Percentiles rank a stretch among this genome's conserved stretches.
These are phyloP conservation scores for Schizochytrium sp. DNA, from an alignment of 108 stramenopile species.

Conservation along the genomic window DNA sequence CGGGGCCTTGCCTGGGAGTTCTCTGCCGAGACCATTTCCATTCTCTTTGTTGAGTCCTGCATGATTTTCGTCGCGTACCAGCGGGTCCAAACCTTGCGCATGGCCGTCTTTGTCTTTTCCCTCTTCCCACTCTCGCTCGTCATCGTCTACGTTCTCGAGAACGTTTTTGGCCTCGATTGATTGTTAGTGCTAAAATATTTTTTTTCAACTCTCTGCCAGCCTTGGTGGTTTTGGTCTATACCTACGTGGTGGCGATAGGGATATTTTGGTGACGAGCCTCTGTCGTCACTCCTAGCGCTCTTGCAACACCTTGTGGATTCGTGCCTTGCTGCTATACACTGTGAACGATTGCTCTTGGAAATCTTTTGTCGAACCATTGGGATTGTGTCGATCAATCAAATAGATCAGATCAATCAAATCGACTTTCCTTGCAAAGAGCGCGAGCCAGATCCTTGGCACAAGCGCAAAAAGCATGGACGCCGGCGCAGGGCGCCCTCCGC, in stretches of 20 bases:
- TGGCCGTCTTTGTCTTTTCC: constrained; percentile 47
- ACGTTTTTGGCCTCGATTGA: constrained; percentile 18
- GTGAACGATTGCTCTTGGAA: too few relatives aligned
- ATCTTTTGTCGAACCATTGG: too few relatives aligned
- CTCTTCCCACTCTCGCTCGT: constrained; percentile 73
- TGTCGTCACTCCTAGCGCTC: too few relatives aligned
- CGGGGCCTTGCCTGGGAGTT: constrained; percentile 88
- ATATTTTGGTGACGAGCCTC: too few relatives aligned
- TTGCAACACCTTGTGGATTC: too few relatives aligned
- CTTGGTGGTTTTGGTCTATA: not conserved
- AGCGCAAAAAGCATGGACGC: too few relatives aligned
- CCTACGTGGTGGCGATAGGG: not conserved
- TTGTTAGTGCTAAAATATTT: not conserved
- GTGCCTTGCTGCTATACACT: too few relatives aligned
- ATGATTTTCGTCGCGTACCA: constrained; percentile 53
- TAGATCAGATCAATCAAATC: too few relatives aligned
- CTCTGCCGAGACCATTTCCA: constrained; percentile 83
- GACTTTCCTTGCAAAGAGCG: not conserved
- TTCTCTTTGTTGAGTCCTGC: constrained; percentile 75
- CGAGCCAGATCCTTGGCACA: not conserved
- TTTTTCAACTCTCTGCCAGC: not conserved
- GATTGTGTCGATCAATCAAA: too few relatives aligned
- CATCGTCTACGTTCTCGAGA: constrained; percentile 67
- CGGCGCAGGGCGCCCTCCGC: too few relatives aligned
- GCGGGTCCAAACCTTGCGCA: constrained; percentile 38